phyloP scores from a whole-genome alignment of 768 basidiomycete genomes.

The Collybiopsis confluens region DNA sequence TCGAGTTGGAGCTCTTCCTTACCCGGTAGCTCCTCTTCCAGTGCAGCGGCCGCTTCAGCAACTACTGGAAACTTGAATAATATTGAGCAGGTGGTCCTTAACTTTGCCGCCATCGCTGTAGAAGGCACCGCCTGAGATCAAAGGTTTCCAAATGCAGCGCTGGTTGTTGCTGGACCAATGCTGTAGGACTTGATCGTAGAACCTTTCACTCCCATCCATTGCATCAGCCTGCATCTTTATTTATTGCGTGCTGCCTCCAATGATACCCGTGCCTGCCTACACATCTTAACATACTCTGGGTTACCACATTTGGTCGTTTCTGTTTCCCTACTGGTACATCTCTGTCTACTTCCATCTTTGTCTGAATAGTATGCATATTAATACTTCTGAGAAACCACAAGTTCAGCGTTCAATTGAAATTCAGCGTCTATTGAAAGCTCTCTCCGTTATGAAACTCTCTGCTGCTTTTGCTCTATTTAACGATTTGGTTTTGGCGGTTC shows the following conservation, averaged over 20 bases:
- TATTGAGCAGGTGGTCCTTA: conserved; percentile 7
- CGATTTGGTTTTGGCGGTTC: conserved; percentile 26
- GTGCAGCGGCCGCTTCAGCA: background rate
- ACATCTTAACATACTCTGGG: background rate
- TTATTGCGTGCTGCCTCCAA: conserved; percentile 1
- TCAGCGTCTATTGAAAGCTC: background rate
- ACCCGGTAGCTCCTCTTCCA: conserved; percentile 3
- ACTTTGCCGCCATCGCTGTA: conserved; percentile 4
- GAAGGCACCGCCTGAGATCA: background rate
- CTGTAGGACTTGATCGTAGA: background rate
- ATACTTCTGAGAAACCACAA: no score
- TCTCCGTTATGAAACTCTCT: conserved; percentile 3
- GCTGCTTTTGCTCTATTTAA: conserved; percentile 20
- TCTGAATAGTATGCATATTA: background rate
- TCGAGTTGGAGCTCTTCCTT: conserved; percentile 2
- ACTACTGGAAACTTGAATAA: conserved; percentile 3
- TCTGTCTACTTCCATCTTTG: background rate
- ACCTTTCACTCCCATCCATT: background rate
- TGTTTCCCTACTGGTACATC: no score
- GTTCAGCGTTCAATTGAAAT: no score
- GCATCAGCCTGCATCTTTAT: background rate
- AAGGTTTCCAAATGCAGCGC: background rate
- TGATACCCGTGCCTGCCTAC: conserved; percentile 2
- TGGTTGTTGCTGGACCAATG: background rate
- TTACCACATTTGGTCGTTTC: background rate